Evolutionary conservation across 2,329 filamentous ascomycete species (phyloP).

Genomic region (Colletotrichum tamarilloi): DNA sequence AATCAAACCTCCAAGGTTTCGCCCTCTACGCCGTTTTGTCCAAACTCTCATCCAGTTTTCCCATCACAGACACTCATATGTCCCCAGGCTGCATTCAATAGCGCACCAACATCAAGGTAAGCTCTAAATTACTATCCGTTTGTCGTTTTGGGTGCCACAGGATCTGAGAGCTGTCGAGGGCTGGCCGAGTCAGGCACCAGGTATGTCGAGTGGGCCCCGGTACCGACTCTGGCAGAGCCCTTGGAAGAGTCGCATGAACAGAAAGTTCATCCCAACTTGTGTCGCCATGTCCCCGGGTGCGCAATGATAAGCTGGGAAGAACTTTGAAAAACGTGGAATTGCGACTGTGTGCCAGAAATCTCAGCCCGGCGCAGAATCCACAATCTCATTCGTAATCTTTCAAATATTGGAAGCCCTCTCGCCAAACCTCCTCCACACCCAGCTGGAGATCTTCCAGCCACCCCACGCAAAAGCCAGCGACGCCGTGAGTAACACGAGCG

Average conservation of each 20-base stretch:
- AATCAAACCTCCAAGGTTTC: neutral
- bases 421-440: constrained; percentile 16
- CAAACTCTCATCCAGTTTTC: neutral
- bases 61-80: neutral
- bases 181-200: neutral
- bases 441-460: constrained; percentile 36
- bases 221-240: neutral
- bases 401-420: neutral
- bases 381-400: neutral
- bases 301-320: neutral
- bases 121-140: neutral
- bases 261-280: constrained; percentile 22
- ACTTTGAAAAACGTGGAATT: too few relatives aligned
- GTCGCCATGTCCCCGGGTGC: neutral
- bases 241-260: neutral
- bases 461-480: constrained; percentile 44
- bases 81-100: neutral
- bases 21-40: neutral
- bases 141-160: neutral
- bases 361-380: neutral
- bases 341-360: neutral
- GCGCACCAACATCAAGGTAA: too few relatives aligned
- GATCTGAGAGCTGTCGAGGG: neutral
- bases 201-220: neutral
- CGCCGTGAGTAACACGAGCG: constrained; percentile 40